Percentiles rank a stretch among this genome's conserved stretches.
phyloP scores from a whole-genome alignment of 2,329 filamentous ascomycete species.

The Microsporum canis region DNA sequence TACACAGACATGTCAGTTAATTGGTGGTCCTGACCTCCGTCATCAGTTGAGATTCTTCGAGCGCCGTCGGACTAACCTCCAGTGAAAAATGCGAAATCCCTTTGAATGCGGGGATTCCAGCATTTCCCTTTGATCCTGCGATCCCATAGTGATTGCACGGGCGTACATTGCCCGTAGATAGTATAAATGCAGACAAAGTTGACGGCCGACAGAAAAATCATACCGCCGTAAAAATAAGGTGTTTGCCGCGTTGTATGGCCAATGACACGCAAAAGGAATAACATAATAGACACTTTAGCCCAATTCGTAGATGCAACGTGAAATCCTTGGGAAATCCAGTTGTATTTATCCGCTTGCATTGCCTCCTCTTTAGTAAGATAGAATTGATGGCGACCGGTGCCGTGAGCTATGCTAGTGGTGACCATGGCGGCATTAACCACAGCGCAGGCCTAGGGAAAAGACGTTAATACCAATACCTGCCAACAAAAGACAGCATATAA shows the following conservation, averaged over 20 bases:
- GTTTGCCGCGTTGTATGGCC: slow-evolving; percentile 5
- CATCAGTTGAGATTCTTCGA: neutral
- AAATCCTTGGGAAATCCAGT: slow-evolving; percentile 10
- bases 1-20: neutral
- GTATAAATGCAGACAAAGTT: slow-evolving; percentile 8
- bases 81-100: slow-evolving; percentile 7
- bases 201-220: slow-evolving; percentile 7
- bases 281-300: slow-evolving; percentile 10
- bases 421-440: slow-evolving; percentile 6
- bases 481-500: neutral
- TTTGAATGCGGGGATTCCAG: slow-evolving; percentile 7
- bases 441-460: slow-evolving; percentile 6
- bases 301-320: slow-evolving; percentile 10
- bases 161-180: slow-evolving; percentile 9
- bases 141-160: slow-evolving; percentile 7
- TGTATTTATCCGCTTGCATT: slow-evolving; percentile 11
- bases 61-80: neutral
- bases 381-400: slow-evolving; percentile 8
- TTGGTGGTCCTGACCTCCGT: neutral
- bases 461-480: neutral
- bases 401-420: slow-evolving; percentile 5
- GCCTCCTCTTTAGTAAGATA: slow-evolving; percentile 7
- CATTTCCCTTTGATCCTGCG: slow-evolving; percentile 5
- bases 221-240: slow-evolving; percentile 5
- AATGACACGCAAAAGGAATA: slow-evolving; percentile 11